Evolutionary conservation across 306 rosid species (phyloP).

Genomic region (Fragaria nilgerrensis): DNA sequence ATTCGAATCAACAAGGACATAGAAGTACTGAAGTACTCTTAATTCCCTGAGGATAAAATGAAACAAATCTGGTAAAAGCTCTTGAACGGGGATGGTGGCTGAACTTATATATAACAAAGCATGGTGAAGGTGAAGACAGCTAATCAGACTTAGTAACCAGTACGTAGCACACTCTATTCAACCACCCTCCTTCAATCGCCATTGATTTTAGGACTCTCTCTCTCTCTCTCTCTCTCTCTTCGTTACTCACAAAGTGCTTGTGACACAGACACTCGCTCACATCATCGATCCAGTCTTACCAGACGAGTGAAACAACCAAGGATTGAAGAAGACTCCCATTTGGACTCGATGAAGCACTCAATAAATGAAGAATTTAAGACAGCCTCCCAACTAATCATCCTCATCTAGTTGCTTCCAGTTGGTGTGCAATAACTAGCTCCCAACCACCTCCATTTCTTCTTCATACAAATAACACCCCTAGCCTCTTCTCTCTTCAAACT

Average conservation of each 20-base stretch:
- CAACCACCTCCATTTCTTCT: constrained; percentile 39
- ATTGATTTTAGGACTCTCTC: not conserved
- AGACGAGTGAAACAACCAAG: not conserved
- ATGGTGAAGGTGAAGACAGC: not conserved
- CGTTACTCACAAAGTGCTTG: constrained; percentile 13
- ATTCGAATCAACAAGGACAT: not conserved
- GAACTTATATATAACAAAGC: not conserved
- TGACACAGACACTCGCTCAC: constrained; percentile 2
- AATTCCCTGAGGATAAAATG: not conserved
- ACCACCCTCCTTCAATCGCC: constrained; percentile 4
- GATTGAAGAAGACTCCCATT: not conserved
- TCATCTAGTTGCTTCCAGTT: constrained; percentile 24
- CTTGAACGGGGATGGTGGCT: not conserved
- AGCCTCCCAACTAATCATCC: constrained; percentile 59
- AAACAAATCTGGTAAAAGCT: not conserved
- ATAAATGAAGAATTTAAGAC: constrained; percentile 65
- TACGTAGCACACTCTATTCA: constrained; percentile 1
- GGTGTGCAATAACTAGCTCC: constrained; percentile 66
- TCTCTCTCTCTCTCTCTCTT: not conserved
- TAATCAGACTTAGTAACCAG: not conserved
- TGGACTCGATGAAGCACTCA: constrained; percentile 20
- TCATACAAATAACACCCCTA: not conserved
- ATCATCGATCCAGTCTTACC: not conserved
- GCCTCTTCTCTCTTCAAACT: not conserved
- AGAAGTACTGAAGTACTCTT: not conserved